A percentile compares a stretch with the other conserved stretches of the same genome.
phyloP scores from a whole-genome alignment of 2,329 filamentous ascomycete species.

The Pseudocercospora vitis region DNA sequence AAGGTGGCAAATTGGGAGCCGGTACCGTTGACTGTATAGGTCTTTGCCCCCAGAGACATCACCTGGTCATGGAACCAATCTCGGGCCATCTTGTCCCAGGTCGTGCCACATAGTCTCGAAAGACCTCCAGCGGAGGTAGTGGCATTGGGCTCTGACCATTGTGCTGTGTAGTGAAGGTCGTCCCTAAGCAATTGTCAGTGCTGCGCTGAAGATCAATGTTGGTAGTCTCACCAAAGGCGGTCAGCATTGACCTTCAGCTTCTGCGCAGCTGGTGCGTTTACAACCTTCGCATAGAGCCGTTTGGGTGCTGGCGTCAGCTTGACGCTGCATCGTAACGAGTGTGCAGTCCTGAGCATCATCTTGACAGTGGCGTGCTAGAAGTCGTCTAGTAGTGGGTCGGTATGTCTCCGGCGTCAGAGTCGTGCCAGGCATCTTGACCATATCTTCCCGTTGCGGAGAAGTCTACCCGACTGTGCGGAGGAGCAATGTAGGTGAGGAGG shows the following conservation, averaged over 20 bases:
- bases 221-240: conserved; percentile 10
- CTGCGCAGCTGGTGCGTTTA: conserved; percentile 15
- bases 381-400: background rate
- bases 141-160: conserved; percentile 25
- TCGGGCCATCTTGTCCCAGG: conserved; percentile 29
- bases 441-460: background rate
- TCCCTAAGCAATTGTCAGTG: conserved; percentile 9
- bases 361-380: background rate
- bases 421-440: background rate
- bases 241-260: conserved; percentile 22
- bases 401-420: background rate
- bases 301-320: background rate
- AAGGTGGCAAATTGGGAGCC: conserved; percentile 32
- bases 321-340: background rate
- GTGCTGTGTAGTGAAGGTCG: conserved; percentile 23
- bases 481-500: background rate
- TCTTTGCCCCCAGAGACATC: conserved; percentile 26
- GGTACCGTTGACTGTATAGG: conserved; percentile 32
- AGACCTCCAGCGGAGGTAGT: conserved; percentile 19
- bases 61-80: conserved; percentile 35
- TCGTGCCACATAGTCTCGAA: conserved; percentile 23
- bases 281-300: background rate
- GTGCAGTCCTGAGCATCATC: background rate
- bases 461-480: background rate
- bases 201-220: background rate